These are phyloP conservation scores for Sordariomycetes sp. DNA, from an alignment of 2,329 filamentous ascomycete species.

Conservation along the genomic window DNA sequence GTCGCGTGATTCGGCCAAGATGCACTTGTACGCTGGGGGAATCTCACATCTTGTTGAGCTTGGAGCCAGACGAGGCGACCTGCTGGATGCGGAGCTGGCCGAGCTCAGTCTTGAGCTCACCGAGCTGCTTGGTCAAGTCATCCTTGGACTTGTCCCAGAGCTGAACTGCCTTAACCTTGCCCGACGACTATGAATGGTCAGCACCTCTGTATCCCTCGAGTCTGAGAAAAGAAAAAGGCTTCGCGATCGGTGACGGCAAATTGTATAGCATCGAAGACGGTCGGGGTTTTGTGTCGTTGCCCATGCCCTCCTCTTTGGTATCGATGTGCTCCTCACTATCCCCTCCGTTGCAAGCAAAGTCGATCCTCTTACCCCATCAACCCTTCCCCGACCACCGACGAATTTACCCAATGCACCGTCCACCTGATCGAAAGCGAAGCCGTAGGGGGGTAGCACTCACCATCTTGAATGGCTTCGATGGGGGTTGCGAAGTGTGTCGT, in stretches of 20 bases:
- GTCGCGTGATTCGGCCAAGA: neutral
- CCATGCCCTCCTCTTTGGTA: too few species aligned
- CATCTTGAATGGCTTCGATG: slow-evolving; percentile 35
- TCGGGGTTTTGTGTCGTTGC: too few species aligned
- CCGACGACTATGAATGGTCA: slow-evolving; percentile 30
- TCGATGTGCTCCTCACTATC: too few species aligned
- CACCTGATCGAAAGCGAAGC: neutral
- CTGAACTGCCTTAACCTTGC: slow-evolving; percentile 86
- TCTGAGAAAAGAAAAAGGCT: too few species aligned
- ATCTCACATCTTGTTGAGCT: slow-evolving; percentile 94
- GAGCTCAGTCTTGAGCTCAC: slow-evolving; percentile 92
- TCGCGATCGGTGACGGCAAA: too few species aligned
- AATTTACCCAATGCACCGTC: too few species aligned
- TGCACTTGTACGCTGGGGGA: slow-evolving; percentile 1
- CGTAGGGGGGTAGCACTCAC: slow-evolving; percentile 23
- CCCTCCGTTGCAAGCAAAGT: too few species aligned
- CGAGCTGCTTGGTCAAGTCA: slow-evolving; percentile 90
- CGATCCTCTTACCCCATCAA: too few species aligned
- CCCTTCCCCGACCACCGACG: too few species aligned
- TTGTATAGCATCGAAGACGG: too few species aligned
- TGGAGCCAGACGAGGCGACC: slow-evolving; percentile 88
- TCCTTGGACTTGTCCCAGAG: slow-evolving; percentile 99
- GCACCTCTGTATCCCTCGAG: slow-evolving; percentile 12
- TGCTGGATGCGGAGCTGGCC: slow-evolving; percentile 97
- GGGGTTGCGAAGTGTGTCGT: slow-evolving; percentile 29